Conservation (phyloP, 108 stramenopile species). For the Fragilaria crotonensis region DNA sequence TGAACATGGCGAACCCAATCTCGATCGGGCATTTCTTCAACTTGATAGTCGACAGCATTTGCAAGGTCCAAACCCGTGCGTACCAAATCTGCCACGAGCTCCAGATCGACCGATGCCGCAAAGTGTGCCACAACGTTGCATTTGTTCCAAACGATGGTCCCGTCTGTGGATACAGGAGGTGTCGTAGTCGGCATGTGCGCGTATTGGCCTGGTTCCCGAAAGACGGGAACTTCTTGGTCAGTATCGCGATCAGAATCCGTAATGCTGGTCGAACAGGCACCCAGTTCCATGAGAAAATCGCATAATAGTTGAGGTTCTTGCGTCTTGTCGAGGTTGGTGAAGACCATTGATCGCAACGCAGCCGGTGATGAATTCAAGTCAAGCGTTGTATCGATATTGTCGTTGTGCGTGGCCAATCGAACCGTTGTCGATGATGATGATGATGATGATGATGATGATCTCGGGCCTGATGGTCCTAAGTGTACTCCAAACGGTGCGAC, state of each 20-base stretch:
- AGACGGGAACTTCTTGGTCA: slow-evolving; percentile 39
- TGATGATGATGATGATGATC: too few species aligned
- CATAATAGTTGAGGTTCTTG: slow-evolving; percentile 51
- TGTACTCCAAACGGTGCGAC: too few species aligned
- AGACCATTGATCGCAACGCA: slow-evolving; percentile 24
- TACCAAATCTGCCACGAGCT: slow-evolving; percentile 42
- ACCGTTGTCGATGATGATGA: too few species aligned
- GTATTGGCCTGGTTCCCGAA: slow-evolving; percentile 35
- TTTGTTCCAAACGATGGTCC: slow-evolving; percentile 52
- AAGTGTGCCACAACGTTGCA: slow-evolving; percentile 75
- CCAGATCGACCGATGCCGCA: slow-evolving; percentile 43
- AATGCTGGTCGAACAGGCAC: slow-evolving; percentile 60
- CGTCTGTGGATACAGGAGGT: slow-evolving; percentile 20
- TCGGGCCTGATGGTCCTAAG: too few species aligned
- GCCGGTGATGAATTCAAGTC: too few species aligned
- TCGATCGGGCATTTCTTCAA: slow-evolving; percentile 49
- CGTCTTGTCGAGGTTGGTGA: slow-evolving; percentile 23
- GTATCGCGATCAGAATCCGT: slow-evolving; percentile 64
- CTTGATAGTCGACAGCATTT: slow-evolving; percentile 17
- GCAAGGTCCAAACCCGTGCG: slow-evolving; percentile 26
- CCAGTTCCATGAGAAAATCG: slow-evolving; percentile 79
- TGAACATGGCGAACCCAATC: slow-evolving; percentile 82
- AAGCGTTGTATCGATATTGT: too few species aligned
- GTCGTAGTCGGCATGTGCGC: slow-evolving; percentile 8
- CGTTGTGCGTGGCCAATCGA: too few species aligned